Evolutionary conservation across 371 early-diverging fungal genomes (phyloP), one percentile per base, ranked within the genome.

Genomic region (Circinella minor): DNA sequence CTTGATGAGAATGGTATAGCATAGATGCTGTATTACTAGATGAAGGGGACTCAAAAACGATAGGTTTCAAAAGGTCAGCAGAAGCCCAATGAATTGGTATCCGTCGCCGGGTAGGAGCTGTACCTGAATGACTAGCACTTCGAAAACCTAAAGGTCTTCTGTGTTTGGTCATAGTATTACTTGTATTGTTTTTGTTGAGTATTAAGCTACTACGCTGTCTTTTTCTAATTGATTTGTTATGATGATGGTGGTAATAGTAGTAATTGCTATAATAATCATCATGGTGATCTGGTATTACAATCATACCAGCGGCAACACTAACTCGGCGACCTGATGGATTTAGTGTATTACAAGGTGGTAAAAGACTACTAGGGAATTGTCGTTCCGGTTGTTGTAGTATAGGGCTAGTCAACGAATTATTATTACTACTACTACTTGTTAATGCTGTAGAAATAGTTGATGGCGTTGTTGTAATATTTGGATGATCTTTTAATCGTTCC

Each of bases 241-340:
- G 34, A 48, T 37, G 37, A 47, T 15, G 13, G 60, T 43, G 43
- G 11, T 43, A 43, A 43, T 43, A 43, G 11, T 43, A 43, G 11
- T 43, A 43, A 43, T 43, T 43, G 43, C 9, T 9, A 3, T 43
- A 43, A 43, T 43, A n/a, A 51, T 51, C 51, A 51, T n/a, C 20
- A 34, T 48, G 61, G 49, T 77, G 66, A 46, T 79, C 76, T 13
- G 82, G 83, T 48, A 86, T 73, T 0, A 78, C 71, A 36, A 84
- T 67, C 13, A 79, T 75, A 47, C 84, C 86, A 39, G 87, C 84
- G 14, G 85, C 81, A 34, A 85, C 74, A 70, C 77, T 85, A 43
- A 87, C 76, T 27, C 78, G 74, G 43, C 80, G 75, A 48, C 69
- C 71, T 15, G 71, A 20, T 20, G 75, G 74, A 48, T 70, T 72